These are phyloP conservation scores for Trichosporon inkin DNA, from an alignment of 1,284 basidiomycete species.

Conservation along the genomic window DNA sequence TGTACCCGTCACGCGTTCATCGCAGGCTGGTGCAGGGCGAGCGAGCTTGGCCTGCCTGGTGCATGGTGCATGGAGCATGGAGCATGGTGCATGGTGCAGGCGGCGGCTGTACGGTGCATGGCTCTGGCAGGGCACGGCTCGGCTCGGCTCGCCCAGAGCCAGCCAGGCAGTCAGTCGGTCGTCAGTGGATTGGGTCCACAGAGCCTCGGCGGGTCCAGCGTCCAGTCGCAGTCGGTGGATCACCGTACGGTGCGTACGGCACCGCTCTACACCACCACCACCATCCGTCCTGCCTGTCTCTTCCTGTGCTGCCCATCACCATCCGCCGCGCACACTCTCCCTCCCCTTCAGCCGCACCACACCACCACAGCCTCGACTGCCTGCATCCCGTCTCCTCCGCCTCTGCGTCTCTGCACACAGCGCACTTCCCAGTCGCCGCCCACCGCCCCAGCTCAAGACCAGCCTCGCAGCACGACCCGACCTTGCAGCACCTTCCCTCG, in stretches of 20 bases:
- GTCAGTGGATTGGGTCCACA: too few species aligned
- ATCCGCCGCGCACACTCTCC: neutral
- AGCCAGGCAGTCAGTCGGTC: too few species aligned
- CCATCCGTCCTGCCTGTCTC: neutral
- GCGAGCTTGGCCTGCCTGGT: neutral
- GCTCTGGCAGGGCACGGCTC: too few species aligned
- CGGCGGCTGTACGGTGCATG: too few species aligned
- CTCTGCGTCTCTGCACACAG: neutral
- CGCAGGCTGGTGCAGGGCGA: too few species aligned
- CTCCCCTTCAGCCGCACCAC: neutral
- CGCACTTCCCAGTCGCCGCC: neutral
- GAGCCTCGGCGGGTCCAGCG: too few species aligned
- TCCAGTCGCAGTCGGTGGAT: neutral
- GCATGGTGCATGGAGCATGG: too few species aligned
- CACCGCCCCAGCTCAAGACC: neutral
- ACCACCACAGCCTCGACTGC: neutral
- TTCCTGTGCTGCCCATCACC: neutral
- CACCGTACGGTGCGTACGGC: neutral
- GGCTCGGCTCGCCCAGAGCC: too few species aligned
- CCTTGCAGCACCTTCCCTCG: neutral
- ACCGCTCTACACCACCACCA: neutral
- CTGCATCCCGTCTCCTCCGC: neutral
- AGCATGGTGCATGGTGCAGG: neutral
- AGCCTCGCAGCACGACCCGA: neutral
- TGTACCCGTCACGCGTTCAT: too few species aligned